Conservation (phyloP, 768 basidiomycete species). For the Chalciporus pseudorubinellus region DNA sequence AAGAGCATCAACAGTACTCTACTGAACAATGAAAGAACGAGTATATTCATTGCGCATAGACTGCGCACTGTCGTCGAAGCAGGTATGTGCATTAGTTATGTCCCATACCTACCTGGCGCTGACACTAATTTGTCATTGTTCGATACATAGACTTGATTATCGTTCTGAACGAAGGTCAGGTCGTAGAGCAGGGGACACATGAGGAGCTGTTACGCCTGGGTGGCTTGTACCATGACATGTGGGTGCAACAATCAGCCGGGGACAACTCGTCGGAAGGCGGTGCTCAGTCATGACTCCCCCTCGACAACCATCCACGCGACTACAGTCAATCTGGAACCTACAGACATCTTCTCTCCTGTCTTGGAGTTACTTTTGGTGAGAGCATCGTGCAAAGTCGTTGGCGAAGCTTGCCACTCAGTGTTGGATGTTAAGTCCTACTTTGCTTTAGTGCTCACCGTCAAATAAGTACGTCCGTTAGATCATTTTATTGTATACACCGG, state of each 20-base stretch:
- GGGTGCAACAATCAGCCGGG: slow-evolving; percentile 67
- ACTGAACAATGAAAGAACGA: slow-evolving; percentile 77
- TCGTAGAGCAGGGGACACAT: slow-evolving; percentile 93
- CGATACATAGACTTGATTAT: slow-evolving; percentile 78
- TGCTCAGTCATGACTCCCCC: slow-evolving; percentile 1
- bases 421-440: no score
- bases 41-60: slow-evolving; percentile 95
- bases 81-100: slow-evolving; percentile 44
- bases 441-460: no score
- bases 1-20: slow-evolving; percentile 83
- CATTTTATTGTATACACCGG: no score
- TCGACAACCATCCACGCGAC: no score
- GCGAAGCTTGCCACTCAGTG: no score
- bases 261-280: slow-evolving; percentile 20
- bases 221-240: slow-evolving; percentile 79
- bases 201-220: slow-evolving; percentile 71
- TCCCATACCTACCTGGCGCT: background rate
- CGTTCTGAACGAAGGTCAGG: slow-evolving; percentile 85
- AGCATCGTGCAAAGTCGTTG: no score
- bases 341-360: background rate
- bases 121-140: background rate
- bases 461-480: no score
- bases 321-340: background rate
- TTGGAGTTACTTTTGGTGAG: no score
- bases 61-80: slow-evolving; percentile 88